Evolutionary conservation across 768 basidiomycete species (phyloP).

Genomic region (Hortiboletus campestris): DNA sequence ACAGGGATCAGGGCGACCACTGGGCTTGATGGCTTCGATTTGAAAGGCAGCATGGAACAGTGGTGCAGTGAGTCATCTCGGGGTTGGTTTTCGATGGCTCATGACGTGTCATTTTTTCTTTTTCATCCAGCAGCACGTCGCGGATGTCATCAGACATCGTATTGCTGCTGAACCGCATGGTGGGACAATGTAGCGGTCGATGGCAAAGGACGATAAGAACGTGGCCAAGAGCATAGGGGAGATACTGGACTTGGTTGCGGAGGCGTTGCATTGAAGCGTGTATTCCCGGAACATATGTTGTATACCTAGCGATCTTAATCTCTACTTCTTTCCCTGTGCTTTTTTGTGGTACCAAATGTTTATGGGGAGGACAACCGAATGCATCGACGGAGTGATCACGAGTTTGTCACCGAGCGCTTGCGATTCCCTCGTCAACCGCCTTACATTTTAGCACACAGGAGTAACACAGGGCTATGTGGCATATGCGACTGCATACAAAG

Average conservation of each 20-base stretch:
- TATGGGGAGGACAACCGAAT: too few relatives aligned
- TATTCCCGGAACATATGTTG: not conserved
- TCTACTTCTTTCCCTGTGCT: too few relatives aligned
- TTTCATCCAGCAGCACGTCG: slow-evolving; percentile 52
- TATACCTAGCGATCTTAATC: not conserved
- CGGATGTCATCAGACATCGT: slow-evolving; percentile 68
- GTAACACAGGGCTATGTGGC: too few relatives aligned
- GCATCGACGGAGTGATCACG: too few relatives aligned
- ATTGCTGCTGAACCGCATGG: slow-evolving; percentile 83
- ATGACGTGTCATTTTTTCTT: not conserved
- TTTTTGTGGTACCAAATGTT: too few relatives aligned
- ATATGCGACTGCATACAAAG: slow-evolving; percentile 3
- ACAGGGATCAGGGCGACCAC: slow-evolving; percentile 74
- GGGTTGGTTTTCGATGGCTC: not conserved
- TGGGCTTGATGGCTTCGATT: slow-evolving; percentile 99
- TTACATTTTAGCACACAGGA: too few relatives aligned
- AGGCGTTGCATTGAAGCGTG: slow-evolving; percentile 33
- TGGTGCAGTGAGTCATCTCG: slow-evolving; percentile 47
- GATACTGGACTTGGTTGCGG: slow-evolving; percentile 67
- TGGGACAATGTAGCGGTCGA: slow-evolving; percentile 75
- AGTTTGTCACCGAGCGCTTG: too few relatives aligned
- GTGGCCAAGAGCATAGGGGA: slow-evolving; percentile 62
- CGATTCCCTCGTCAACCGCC: too few relatives aligned
- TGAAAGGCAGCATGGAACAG: slow-evolving; percentile 86
- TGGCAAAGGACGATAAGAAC: slow-evolving; percentile 80